Conservation (phyloP, 164 flowering plant species). For the Buxus sempervirens region DNA sequence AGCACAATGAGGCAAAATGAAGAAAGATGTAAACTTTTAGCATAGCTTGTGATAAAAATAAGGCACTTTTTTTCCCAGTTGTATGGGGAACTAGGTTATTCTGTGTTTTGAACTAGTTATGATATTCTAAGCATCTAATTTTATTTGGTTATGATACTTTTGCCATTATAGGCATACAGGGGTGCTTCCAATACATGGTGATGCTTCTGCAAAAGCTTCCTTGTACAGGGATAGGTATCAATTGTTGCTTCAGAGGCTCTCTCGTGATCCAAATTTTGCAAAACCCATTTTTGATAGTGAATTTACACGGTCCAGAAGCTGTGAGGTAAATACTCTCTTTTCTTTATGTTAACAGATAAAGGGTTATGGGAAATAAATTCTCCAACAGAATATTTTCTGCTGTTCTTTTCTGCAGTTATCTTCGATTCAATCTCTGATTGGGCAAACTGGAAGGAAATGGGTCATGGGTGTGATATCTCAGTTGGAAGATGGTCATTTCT, state of each 20-base stretch:
- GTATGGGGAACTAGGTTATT: not conserved
- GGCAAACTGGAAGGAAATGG: slow-evolving; percentile 80
- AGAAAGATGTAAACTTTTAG: not conserved
- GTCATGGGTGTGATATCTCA: slow-evolving; percentile 97
- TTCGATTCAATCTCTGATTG: slow-evolving; percentile 81
- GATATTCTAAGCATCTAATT: not conserved
- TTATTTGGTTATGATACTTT: not conserved
- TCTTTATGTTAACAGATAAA: not conserved
- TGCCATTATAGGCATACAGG: slow-evolving; percentile 50
- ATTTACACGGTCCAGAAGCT: slow-evolving; percentile 44
- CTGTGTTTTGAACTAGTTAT: not conserved
- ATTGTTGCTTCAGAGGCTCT: slow-evolving; percentile 75
- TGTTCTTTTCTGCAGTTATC: slow-evolving; percentile 56
- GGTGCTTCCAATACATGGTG: slow-evolving; percentile 74
- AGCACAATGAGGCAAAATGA: not conserved
- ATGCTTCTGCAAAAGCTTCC: slow-evolving; percentile 73
- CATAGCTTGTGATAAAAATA: not conserved
- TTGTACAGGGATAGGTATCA: slow-evolving; percentile 84
- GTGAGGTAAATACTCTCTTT: slow-evolving; percentile 52
- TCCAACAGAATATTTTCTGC: not conserved
- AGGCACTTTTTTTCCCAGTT: not conserved
- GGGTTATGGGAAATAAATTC: not conserved
- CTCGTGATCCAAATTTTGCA: slow-evolving; percentile 75
- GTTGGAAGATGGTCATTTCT: slow-evolving; percentile 95
- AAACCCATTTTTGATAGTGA: slow-evolving; percentile 76